Evolutionary conservation across 208 protist genomes (phyloP).

Genomic region (Kentomonas sorsogonicus): DNA sequence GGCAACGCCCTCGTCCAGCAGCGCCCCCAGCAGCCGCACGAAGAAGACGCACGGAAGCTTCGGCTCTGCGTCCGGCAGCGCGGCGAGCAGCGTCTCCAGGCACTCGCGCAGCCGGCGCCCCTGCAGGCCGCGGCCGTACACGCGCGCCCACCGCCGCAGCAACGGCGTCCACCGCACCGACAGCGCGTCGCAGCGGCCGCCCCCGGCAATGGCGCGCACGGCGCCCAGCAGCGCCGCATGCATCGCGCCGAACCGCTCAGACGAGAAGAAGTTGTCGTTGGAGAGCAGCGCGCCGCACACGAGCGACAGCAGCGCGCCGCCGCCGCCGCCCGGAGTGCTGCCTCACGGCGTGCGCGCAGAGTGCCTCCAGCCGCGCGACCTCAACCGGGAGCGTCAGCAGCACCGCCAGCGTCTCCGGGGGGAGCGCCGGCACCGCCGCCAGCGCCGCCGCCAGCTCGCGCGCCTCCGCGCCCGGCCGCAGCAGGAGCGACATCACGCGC

Average conservation of each 20-base stretch:
- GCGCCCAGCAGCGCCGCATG: conserved; percentile 27
- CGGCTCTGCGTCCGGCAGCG: conserved; percentile 35
- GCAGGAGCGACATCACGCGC: too few species aligned
- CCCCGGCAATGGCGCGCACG: conserved; percentile 11
- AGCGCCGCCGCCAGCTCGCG: not conserved
- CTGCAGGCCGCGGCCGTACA: conserved; percentile 49
- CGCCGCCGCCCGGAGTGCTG: conserved; percentile 14
- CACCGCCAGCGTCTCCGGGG: not conserved
- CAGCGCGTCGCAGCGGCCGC: conserved; percentile 34
- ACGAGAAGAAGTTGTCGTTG: conserved; percentile 71
- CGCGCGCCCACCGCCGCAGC: conserved; percentile 66
- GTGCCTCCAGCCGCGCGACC: conserved; percentile 12
- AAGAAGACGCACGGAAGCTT: conserved; percentile 57
- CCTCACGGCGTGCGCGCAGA: conserved; percentile 23
- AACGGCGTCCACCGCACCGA: conserved; percentile 67
- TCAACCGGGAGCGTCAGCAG: conserved; percentile 6
- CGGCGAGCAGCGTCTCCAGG: conserved; percentile 28
- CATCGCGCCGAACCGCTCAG: conserved; percentile 38
- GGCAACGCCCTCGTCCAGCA: conserved; percentile 32
- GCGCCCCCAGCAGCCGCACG: conserved; percentile 51
- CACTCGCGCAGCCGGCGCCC: conserved; percentile 36
- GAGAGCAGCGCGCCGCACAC: conserved; percentile 43
- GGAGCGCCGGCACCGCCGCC: not conserved
- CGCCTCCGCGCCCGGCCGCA: too few species aligned
- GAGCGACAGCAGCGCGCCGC: conserved; percentile 21